Evolutionary conservation across 2,329 filamentous ascomycete species (phyloP).

Genomic region (Pseudogymnoascus sp.): DNA sequence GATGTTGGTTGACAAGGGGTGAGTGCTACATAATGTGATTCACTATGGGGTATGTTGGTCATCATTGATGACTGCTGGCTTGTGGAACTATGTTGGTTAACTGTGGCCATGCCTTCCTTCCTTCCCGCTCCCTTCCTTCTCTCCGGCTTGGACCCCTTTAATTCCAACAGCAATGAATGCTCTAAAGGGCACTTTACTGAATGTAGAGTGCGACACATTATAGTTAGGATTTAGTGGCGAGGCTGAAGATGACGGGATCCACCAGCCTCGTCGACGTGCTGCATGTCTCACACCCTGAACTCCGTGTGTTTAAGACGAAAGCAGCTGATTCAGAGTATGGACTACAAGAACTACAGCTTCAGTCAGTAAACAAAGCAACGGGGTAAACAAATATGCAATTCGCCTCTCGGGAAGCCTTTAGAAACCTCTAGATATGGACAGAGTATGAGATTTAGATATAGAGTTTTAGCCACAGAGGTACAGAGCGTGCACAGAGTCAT

Average conservation of each 20-base stretch:
- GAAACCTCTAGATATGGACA: not conserved
- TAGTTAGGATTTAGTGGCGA: not conserved
- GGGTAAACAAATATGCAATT: not conserved
- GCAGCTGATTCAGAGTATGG: not conserved
- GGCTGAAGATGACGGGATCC: conserved; percentile 6
- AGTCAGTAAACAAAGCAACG: not conserved
- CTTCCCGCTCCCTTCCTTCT: not conserved
- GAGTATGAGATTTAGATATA: conserved; percentile 7
- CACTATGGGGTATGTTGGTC: not conserved
- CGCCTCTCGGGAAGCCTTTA: not conserved
- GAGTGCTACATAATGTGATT: not conserved
- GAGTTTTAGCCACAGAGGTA: not conserved
- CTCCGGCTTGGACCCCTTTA: not conserved
- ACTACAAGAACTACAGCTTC: not conserved
- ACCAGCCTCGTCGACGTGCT: not conserved
- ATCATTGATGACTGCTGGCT: not conserved
- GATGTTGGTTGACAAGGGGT: not conserved
- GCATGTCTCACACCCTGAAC: conserved; percentile 7
- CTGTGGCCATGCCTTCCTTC: not conserved
- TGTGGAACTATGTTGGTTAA: not conserved
- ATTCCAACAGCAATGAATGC: not conserved
- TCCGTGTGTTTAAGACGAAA: not conserved
- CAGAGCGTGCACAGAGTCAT: not conserved
- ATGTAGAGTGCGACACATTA: not conserved
- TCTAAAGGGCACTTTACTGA: not conserved